Evolutionary conservation across 108 stramenopile species (phyloP).

Genomic region (Skeletonema grethae): DNA sequence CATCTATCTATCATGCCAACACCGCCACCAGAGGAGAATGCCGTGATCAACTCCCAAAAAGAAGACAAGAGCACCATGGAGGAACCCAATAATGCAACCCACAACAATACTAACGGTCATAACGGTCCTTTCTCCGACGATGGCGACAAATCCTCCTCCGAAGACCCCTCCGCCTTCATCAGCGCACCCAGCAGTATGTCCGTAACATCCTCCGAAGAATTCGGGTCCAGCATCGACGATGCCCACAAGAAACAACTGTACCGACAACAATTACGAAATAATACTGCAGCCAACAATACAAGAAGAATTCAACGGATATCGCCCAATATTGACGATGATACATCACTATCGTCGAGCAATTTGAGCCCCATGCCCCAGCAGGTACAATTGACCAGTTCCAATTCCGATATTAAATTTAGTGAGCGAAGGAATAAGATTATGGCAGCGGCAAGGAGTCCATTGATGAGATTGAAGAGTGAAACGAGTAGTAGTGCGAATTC

Average conservation of each 20-base stretch:
- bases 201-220: neutral
- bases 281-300: neutral
- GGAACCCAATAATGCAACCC: too few relatives aligned
- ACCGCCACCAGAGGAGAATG: too few relatives aligned
- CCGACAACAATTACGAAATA: conserved; percentile 3
- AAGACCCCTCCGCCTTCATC: conserved; percentile 47
- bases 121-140: too few relatives aligned
- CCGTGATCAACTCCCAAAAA: too few relatives aligned
- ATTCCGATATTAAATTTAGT: neutral
- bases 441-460: conserved; percentile 3
- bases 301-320: neutral
- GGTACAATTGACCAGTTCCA: conserved; percentile 20
- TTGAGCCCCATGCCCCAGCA: conserved; percentile 28
- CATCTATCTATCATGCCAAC: too few relatives aligned
- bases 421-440: conserved; percentile 21
- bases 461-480: neutral
- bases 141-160: too few relatives aligned
- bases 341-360: conserved; percentile 19
- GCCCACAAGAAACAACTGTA: neutral
- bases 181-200: neutral
- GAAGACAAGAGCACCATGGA: too few relatives aligned
- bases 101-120: too few relatives aligned
- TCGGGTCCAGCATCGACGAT: neutral
- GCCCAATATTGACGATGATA: conserved; percentile 9
- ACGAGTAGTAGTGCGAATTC: neutral